Conservation (phyloP, 352 stramenopile genomes). For the Plasmopara muralis region DNA sequence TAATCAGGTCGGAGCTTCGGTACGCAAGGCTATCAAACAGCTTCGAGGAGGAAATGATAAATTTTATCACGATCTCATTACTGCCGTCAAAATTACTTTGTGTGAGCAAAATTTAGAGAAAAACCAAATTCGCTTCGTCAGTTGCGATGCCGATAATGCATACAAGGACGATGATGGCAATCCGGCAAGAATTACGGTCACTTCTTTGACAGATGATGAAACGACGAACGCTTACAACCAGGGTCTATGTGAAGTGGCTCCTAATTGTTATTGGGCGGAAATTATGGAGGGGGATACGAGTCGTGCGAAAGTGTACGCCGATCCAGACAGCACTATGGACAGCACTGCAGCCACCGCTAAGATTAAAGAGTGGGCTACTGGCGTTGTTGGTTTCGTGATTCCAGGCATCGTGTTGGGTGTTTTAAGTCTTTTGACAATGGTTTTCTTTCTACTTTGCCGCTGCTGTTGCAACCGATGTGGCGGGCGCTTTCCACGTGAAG, state of each 20-base stretch:
- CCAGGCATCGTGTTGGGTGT: slow-evolving; percentile 49
- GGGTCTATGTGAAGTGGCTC: slow-evolving; percentile 42
- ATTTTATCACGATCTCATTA: slow-evolving; percentile 63
- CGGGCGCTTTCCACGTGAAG: slow-evolving; percentile 42
- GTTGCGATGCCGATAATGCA: slow-evolving; percentile 16
- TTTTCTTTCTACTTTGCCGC: slow-evolving; percentile 68
- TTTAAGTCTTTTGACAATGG: slow-evolving; percentile 56
- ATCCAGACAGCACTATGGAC: slow-evolving; percentile 27
- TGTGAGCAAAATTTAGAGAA: slow-evolving; percentile 32
- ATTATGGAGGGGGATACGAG: slow-evolving; percentile 28
- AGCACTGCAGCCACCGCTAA: slow-evolving; percentile 17
- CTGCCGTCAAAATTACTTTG: slow-evolving; percentile 40
- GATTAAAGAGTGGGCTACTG: slow-evolving; percentile 45
- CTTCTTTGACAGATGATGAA: slow-evolving; percentile 18
- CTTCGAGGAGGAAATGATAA: slow-evolving; percentile 48
- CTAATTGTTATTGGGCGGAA: slow-evolving; percentile 58
- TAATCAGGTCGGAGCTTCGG: slow-evolving; percentile 36
- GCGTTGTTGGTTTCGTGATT: slow-evolving; percentile 45
- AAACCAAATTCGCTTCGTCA: slow-evolving; percentile 33
- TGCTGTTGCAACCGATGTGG: slow-evolving; percentile 74
- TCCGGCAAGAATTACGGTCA: slow-evolving; percentile 24
- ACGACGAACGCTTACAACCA: slow-evolving; percentile 25
- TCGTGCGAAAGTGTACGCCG: slow-evolving; percentile 28
- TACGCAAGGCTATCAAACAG: slow-evolving; percentile 58
- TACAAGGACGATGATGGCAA: slow-evolving; percentile 38